phyloP scores from a whole-genome alignment of 2,329 filamentous ascomycete genomes.

The Tolypocladium pustulatum region DNA sequence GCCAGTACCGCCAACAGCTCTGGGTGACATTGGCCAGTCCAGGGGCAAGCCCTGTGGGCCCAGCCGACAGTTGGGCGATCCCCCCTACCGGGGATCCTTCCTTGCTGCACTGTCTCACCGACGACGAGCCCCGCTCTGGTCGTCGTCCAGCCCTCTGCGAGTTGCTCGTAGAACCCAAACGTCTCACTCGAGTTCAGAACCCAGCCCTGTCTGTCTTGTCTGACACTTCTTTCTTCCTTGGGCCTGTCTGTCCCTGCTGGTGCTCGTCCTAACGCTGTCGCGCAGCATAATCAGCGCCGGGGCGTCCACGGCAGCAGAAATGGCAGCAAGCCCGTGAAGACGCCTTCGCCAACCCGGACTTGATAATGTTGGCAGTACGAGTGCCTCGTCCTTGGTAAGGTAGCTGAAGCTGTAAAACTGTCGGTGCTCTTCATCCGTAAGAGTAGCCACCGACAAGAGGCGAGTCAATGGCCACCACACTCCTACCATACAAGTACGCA shows the following conservation, averaged over 20 bases:
- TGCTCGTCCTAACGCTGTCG: neutral
- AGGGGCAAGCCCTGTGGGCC: neutral
- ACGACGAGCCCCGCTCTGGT: neutral
- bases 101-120: neutral
- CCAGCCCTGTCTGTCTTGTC: neutral
- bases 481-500: neutral
- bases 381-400: too few species aligned
- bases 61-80: neutral
- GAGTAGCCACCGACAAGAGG: too few species aligned
- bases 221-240: neutral
- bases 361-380: too few species aligned
- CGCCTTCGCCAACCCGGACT: too few species aligned
- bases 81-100: neutral
- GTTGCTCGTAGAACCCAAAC: neutral
- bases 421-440: too few species aligned
- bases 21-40: neutral
- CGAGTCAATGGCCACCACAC: neutral
- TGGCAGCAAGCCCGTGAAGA: too few species aligned
- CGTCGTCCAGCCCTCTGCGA: neutral
- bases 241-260: neutral
- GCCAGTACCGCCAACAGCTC: constrained; percentile 1
- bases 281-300: neutral
- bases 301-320: neutral
- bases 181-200: neutral
- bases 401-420: too few species aligned